Evolutionary conservation across 2,329 filamentous ascomycete genomes (phyloP), one percentile per base, ranked within the genome.

Genomic region (Sporothrix mexicana): DNA sequence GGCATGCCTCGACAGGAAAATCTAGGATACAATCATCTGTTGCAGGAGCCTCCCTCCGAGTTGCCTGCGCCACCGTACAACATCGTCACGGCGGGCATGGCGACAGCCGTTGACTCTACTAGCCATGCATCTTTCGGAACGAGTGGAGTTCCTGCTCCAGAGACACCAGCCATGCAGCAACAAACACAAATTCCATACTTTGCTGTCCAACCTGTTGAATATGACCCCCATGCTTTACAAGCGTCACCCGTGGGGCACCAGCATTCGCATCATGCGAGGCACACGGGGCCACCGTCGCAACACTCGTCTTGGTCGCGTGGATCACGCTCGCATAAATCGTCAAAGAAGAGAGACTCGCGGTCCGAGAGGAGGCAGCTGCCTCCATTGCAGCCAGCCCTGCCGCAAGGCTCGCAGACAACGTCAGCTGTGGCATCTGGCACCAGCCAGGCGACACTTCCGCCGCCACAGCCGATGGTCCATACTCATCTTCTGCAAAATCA

Each of bases 371-470:
- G 13, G n/a, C 2, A n/a, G 6, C 10, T 64, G 36, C 59, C 59
- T 15, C 36, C 59, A 12, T n/a, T 64, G n/a, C 59, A 45, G 59
- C 59, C 59, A 10, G 36, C 59, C 23, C 36, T n/a, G n/a, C 59
- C 43, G n/a, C 59, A 12, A 23, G 59, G 36, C 7, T 25, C 51
- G 4, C 51, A 55, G 7, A 9, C 10, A 12, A 4, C 30, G 30
- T 25, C 10, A 3, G 51, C 10, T 23, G n/a, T 23, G 51, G 51
- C 51, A 23, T 9, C 51, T n/a, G 13, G 59, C 59, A 25, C 51
- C 7, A 20, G 13, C 9, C 51, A 55, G 6, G 7, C 20, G n/a
- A 23, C 30, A 7, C 30, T 36, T 36, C 30, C 30, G 7, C 30
- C 30, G 30, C 30, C 30, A 7, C 30, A 36, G 7, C 30, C 30